These are phyloP conservation scores for Acanthamoeba castellanii DNA, from an alignment of 208 protist genomes.

Conservation along the genomic window DNA sequence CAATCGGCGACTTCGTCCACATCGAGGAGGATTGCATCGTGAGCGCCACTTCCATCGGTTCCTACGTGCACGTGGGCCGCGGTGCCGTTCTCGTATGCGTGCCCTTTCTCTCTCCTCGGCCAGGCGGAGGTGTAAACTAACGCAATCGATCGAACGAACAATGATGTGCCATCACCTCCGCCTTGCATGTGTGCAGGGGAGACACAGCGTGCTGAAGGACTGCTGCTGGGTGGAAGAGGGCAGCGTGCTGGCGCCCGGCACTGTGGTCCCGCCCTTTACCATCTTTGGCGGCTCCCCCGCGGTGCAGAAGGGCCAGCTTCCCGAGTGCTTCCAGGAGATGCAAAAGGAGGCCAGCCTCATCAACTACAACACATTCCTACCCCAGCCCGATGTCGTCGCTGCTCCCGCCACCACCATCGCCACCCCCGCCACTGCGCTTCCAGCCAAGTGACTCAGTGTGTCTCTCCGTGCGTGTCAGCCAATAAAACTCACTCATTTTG, in stretches of 20 bases:
- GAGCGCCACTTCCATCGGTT: conserved; percentile 83
- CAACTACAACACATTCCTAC: conserved; percentile 68
- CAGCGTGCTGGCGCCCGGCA: conserved; percentile 85
- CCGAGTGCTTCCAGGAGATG: conserved; percentile 81
- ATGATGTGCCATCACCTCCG: not conserved
- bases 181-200: conserved; percentile 73
- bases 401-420: not conserved
- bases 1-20: conserved; percentile 85
- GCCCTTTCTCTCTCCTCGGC: not conserved
- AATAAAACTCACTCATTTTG: too few relatives aligned
- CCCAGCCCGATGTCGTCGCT: not conserved
- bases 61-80: conserved; percentile 86
- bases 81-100: conserved; percentile 82
- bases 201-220: conserved; percentile 87
- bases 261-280: conserved; percentile 86
- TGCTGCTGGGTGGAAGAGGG: conserved; percentile 83
- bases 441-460: not conserved
- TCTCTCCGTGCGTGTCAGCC: too few relatives aligned
- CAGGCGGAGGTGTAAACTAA: not conserved
- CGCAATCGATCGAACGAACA: not conserved
- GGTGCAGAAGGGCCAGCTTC: conserved; percentile 76
- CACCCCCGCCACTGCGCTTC: not conserved
- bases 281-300: conserved; percentile 80
- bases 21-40: conserved; percentile 83
- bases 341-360: conserved; percentile 34